phyloP scores from a whole-genome alignment of 2,329 filamentous ascomycete species.

The Lasiodiplodia citricola region DNA sequence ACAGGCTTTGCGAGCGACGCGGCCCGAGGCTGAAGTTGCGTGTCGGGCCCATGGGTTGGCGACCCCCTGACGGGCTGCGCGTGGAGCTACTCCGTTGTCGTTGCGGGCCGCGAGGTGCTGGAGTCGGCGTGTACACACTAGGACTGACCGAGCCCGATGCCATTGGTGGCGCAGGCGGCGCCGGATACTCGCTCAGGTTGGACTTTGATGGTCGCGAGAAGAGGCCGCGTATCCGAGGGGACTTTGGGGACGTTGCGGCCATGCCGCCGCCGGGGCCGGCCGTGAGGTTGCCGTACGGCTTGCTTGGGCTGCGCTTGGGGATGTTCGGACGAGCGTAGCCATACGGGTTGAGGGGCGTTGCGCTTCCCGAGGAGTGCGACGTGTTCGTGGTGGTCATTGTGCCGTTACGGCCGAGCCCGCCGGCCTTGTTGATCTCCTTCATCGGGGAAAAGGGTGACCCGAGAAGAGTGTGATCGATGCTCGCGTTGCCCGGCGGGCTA shows the following conservation, averaged over 20 bases:
- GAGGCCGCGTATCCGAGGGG: conserved; percentile 14
- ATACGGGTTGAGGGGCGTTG: conserved; percentile 17
- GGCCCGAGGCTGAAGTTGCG: conserved; percentile 22
- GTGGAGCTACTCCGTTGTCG: conserved; percentile 20
- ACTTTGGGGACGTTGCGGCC: conserved; percentile 19
- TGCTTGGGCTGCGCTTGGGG: conserved; percentile 11
- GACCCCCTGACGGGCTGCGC: neutral
- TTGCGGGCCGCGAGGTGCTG: neutral
- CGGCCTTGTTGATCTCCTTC: conserved; percentile 22
- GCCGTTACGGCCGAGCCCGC: conserved; percentile 39
- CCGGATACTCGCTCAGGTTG: neutral
- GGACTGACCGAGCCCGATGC: conserved; percentile 1
- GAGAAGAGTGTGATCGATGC: conserved; percentile 32
- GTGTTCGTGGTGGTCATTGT: conserved; percentile 29
- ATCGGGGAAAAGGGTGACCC: conserved; percentile 36
- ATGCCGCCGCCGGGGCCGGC: conserved; percentile 22
- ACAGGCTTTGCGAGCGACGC: conserved; percentile 16
- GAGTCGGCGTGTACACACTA: conserved; percentile 22
- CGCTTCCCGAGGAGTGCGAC: neutral
- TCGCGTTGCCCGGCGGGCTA: conserved; percentile 36
- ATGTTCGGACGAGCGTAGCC: conserved; percentile 12
- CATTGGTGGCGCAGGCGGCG: conserved; percentile 10
- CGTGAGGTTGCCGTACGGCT: conserved; percentile 21
- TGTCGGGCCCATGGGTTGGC: conserved; percentile 17
- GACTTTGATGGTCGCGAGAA: conserved; percentile 7